Evolutionary conservation across 1,139 yeast species (phyloP), one percentile per base, ranked within the genome.

Genomic region (Yamadazyma sp.): DNA sequence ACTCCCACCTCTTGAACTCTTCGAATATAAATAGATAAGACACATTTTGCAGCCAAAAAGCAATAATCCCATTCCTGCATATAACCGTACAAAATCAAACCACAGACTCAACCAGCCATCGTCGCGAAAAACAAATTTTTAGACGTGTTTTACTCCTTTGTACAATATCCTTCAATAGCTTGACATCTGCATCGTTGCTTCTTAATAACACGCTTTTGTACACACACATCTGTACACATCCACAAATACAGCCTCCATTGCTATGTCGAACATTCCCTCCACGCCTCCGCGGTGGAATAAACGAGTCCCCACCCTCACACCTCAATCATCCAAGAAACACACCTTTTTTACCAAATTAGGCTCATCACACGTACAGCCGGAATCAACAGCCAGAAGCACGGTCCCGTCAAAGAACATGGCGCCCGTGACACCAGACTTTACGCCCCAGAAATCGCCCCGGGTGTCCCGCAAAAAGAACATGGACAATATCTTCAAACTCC

Each of bases 361-460:
- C 27, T 7, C 12, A 18, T 18, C 21, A 18, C 21, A 18, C 8
- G 8, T 18, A 8, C 7, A 18, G 21, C 21, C 21, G 21, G 21
- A 25, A 11, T 10, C 11, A 12, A 18, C 42, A 2, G 31, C 38
- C 15, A 37, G 29, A 13, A 15, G 29, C 29, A n/a, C 8, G 12
- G 15, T 4, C 25, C 8, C 9, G 15, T n/a, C 15, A 36, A 10
- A 31, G 22, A 22, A 32, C 37, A 17, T 57, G 29, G 40, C 40
- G 4, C 67, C 66, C 7, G 42, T 59, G 3, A 59, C 70, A 6
- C 71, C 71, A 4, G 70, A 62, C 24, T 54, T 55, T 45, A 67
- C 71, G 4, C 71, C 73, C 2, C 64, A 62, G n/a, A 57, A 54
- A 34, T 57, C 63, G 10, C 64, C 64, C 8, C 47, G 54, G 20